These are phyloP conservation scores for Epichloe coenophiala DNA, from an alignment of 2,329 filamentous ascomycete genomes.

Conservation along the genomic window DNA sequence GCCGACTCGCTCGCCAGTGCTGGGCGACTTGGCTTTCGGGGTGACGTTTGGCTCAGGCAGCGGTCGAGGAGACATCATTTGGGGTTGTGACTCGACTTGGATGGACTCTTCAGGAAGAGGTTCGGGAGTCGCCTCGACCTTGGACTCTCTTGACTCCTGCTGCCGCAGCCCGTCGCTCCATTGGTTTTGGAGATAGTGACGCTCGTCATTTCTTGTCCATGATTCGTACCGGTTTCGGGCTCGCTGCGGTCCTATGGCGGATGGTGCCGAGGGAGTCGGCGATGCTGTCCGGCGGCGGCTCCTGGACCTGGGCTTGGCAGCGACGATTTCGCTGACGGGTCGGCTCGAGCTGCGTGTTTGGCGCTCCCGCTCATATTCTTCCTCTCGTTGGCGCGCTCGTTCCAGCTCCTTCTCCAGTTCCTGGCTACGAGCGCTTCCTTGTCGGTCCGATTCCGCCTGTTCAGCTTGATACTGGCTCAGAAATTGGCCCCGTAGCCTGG, in stretches of 20 bases:
- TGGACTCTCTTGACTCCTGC: constrained; percentile 17
- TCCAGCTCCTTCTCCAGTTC: constrained; percentile 66
- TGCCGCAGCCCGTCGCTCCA: constrained; percentile 26
- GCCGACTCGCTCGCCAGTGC: constrained; percentile 14
- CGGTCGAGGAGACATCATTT: constrained; percentile 19
- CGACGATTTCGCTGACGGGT: constrained; percentile 6
- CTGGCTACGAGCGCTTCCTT: constrained; percentile 40
- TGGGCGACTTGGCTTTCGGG: constrained; percentile 22
- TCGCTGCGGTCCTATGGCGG: constrained; percentile 5
- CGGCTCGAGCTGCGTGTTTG: constrained; percentile 26
- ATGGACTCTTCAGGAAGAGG: neutral
- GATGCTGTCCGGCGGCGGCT: constrained; percentile 9
- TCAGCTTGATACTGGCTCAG: constrained; percentile 77
- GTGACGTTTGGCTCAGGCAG: constrained; percentile 25
- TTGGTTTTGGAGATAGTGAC: constrained; percentile 47
- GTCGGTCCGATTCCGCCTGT: constrained; percentile 24
- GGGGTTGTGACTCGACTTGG: neutral
- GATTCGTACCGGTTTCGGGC: constrained; percentile 41
- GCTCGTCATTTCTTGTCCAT: constrained; percentile 51
- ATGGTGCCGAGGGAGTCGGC: neutral
- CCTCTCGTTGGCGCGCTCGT: constrained; percentile 46
- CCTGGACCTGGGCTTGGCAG: constrained; percentile 12
- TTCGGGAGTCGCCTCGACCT: constrained; percentile 10
- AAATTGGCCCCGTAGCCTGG: constrained; percentile 66
- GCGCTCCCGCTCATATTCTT: constrained; percentile 47